Percentiles rank a stretch among this genome's conserved stretches.
Conservation (phyloP, 2,329 filamentous ascomycete species). For the Bretziella fagacearum region DNA sequence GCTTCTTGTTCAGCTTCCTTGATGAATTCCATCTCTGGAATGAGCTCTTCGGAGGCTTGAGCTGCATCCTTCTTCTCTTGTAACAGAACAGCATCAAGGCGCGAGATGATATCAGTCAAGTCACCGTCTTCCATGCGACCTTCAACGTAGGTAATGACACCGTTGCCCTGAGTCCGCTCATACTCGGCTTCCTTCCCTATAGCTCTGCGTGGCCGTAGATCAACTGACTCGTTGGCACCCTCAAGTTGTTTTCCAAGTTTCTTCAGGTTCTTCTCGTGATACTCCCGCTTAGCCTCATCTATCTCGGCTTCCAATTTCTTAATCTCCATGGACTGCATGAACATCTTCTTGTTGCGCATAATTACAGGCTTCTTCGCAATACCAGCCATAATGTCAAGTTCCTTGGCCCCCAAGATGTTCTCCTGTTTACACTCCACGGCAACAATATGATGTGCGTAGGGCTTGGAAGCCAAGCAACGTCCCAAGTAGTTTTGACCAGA, state of each 20-base stretch:
- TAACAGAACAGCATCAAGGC: slow-evolving; percentile 29
- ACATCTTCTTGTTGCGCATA: slow-evolving; percentile 71
- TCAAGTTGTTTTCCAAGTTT: slow-evolving; percentile 13
- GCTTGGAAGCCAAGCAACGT: slow-evolving; percentile 64
- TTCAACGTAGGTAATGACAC: slow-evolving; percentile 61
- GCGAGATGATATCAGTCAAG: slow-evolving; percentile 46
- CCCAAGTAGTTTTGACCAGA: slow-evolving; percentile 95
- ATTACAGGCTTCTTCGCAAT: slow-evolving; percentile 56
- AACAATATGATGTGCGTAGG: slow-evolving; percentile 74
- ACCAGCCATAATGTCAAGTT: slow-evolving; percentile 68
- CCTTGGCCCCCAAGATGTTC: slow-evolving; percentile 72
- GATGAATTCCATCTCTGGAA: slow-evolving; percentile 10
- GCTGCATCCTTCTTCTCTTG: slow-evolving; percentile 8
- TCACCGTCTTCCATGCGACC: slow-evolving; percentile 59
- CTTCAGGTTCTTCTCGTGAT: slow-evolving; percentile 13
- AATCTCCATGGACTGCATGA: slow-evolving; percentile 34
- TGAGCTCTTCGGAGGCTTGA: slow-evolving; percentile 17
- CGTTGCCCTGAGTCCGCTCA: slow-evolving; percentile 42
- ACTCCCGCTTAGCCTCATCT: slow-evolving; percentile 21
- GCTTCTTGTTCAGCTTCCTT: slow-evolving; percentile 17
- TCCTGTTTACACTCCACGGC: slow-evolving; percentile 77
- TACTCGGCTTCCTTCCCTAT: slow-evolving; percentile 32
- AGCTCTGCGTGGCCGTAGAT: slow-evolving; percentile 32
- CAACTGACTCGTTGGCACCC: slow-evolving; percentile 21
- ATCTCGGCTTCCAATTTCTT: slow-evolving; percentile 31